Evolutionary conservation across 805 yeast genomes (phyloP).

Genomic region (Candida palmyrensis): DNA sequence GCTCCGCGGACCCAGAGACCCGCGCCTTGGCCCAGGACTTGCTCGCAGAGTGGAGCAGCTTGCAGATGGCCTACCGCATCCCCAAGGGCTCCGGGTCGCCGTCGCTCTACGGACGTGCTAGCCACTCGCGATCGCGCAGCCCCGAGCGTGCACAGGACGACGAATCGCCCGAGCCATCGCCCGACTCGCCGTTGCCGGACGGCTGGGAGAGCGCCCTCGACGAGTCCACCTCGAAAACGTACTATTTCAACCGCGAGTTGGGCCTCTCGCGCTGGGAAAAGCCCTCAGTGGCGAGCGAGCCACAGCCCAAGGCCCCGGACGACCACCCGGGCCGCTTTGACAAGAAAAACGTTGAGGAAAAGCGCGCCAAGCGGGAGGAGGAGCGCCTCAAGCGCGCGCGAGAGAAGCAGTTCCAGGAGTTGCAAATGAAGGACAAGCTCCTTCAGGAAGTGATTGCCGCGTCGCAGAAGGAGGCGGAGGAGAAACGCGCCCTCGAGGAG

Average conservation of each 20-base stretch:
- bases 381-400: constrained; percentile 26
- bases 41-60: constrained; percentile 62
- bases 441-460: constrained; percentile 32
- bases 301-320: constrained; percentile 31
- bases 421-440: constrained; percentile 29
- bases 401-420: constrained; percentile 27
- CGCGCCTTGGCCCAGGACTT: constrained; percentile 38
- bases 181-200: constrained; percentile 42
- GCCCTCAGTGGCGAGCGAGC: constrained; percentile 42
- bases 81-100: constrained; percentile 45
- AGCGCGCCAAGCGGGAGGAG: constrained; percentile 28
- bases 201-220: constrained; percentile 65
- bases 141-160: background rate
- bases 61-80: constrained; percentile 81
- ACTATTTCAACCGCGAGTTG: constrained; percentile 50
- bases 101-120: constrained; percentile 6
- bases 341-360: constrained; percentile 12
- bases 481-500: constrained; percentile 23
- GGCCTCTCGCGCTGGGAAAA: constrained; percentile 55
- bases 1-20: constrained; percentile 20
- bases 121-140: constrained; percentile 6
- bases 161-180: background rate
- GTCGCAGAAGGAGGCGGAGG: constrained; percentile 25
- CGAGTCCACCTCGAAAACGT: constrained; percentile 37
- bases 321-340: constrained; percentile 2